phyloP scores from a whole-genome alignment of 768 basidiomycete species.

The Auricularia sp. region DNA sequence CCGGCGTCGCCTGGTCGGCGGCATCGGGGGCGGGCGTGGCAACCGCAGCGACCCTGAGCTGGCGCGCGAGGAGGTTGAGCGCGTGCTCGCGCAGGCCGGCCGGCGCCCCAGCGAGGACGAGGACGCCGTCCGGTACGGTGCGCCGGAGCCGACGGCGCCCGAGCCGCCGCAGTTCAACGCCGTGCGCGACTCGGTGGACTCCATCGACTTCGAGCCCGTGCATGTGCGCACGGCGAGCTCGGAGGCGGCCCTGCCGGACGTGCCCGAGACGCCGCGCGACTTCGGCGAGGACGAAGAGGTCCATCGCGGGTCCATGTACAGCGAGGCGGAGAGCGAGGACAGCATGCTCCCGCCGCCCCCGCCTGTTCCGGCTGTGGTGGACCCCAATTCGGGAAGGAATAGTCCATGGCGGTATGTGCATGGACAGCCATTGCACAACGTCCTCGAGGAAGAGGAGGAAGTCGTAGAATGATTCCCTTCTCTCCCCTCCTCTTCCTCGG shows the following conservation, averaged over 20 bases:
- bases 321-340: not conserved
- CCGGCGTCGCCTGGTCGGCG: slow-evolving; percentile 2
- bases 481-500: not conserved
- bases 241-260: slow-evolving; percentile 3
- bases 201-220: slow-evolving; percentile 9
- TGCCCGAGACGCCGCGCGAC: not conserved
- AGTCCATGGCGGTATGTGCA: slow-evolving; percentile 71
- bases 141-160: slow-evolving; percentile 18
- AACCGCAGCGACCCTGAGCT: slow-evolving; percentile 54
- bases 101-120: slow-evolving; percentile 16
- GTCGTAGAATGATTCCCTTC: not conserved
- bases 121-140: slow-evolving; percentile 16
- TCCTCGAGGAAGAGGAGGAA: slow-evolving; percentile 75
- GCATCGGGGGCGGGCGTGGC: slow-evolving; percentile 13
- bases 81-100: slow-evolving; percentile 8
- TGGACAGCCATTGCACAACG: slow-evolving; percentile 79
- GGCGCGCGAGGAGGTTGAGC: slow-evolving; percentile 37
- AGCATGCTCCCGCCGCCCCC: slow-evolving; percentile 9
- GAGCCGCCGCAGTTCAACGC: slow-evolving; percentile 21
- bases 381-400: slow-evolving; percentile 32
- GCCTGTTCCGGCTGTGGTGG: slow-evolving; percentile 13
- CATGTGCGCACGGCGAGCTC: slow-evolving; percentile 4
- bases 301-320: not conserved
- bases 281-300: not conserved
- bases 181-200: slow-evolving; percentile 8